Conservation (phyloP, 2,329 filamentous ascomycete species). For the Colletotrichum sp. region DNA sequence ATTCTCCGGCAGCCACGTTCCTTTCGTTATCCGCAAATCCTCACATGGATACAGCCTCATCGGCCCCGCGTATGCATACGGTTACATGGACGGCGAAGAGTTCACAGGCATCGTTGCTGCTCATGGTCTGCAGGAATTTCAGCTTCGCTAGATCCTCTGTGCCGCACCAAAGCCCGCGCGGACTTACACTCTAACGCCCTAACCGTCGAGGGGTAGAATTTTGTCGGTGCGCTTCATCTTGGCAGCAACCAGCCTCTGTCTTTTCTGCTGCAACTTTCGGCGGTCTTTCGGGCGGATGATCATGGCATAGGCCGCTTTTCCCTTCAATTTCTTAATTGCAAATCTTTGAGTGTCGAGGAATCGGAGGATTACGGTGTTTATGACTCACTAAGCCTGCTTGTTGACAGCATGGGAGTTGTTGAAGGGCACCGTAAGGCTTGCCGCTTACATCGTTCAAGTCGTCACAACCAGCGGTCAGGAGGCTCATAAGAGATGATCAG, state of each 20-base stretch:
- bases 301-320: neutral
- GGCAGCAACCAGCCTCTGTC: conserved; percentile 20
- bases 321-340: neutral
- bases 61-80: neutral
- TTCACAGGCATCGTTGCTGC: neutral
- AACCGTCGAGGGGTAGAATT: conserved; percentile 18
- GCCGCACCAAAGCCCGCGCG: neutral
- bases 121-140: neutral
- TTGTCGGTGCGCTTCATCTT: conserved; percentile 19
- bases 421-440: neutral
- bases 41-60: neutral
- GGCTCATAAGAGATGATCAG: neutral
- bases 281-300: neutral
- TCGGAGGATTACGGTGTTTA: neutral
- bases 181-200: conserved; percentile 20
- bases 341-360: conserved; percentile 3
- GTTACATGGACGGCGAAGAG: neutral
- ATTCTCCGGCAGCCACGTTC: neutral
- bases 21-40: neutral
- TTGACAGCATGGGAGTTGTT: neutral
- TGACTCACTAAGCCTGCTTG: neutral
- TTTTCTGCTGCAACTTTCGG: conserved; percentile 12
- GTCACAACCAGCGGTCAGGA: neutral
- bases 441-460: neutral
- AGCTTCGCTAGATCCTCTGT: neutral